Percentiles rank a stretch among this genome's conserved stretches.
These are phyloP conservation scores for Phytophthora pini DNA, from an alignment of 352 stramenopile genomes.

Conservation along the genomic window DNA sequence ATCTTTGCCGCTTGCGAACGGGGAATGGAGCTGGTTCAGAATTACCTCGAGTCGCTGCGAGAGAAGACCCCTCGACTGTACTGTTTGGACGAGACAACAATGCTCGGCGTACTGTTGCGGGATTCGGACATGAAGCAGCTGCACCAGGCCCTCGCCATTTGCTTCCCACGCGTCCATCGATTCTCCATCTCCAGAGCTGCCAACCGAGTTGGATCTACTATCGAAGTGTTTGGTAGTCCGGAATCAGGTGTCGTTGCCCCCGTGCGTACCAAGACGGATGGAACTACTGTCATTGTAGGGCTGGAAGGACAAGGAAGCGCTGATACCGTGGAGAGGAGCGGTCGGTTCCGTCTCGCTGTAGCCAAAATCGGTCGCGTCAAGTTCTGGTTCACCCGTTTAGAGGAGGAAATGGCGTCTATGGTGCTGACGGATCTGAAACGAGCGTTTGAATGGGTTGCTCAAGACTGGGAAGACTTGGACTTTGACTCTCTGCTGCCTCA, in stretches of 20 bases:
- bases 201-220: constrained; percentile 23
- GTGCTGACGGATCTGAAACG: constrained; percentile 46
- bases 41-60: constrained; percentile 47
- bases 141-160: constrained; percentile 36
- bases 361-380: constrained; percentile 71
- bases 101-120: constrained; percentile 49
- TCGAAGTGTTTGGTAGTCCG: constrained; percentile 26
- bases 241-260: constrained; percentile 7
- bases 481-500: constrained; percentile 35
- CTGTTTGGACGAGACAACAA: constrained; percentile 41
- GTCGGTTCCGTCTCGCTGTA: constrained; percentile 42
- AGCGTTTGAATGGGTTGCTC: constrained; percentile 32
- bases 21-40: constrained; percentile 43
- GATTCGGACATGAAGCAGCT: constrained; percentile 48
- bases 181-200: constrained; percentile 37
- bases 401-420: constrained; percentile 65
- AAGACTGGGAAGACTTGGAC: not conserved
- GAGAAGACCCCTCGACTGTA: constrained; percentile 51
- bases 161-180: constrained; percentile 45
- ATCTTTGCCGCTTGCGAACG: constrained; percentile 45
- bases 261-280: constrained; percentile 13
- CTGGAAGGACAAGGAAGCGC: constrained; percentile 17
- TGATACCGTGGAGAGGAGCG: constrained; percentile 2
- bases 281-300: constrained; percentile 31
- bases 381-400: constrained; percentile 69